Percentiles rank a stretch among this genome's conserved stretches.
phyloP scores from a whole-genome alignment of 2,329 filamentous ascomycete genomes.

The Alternaria triticimaculans region DNA sequence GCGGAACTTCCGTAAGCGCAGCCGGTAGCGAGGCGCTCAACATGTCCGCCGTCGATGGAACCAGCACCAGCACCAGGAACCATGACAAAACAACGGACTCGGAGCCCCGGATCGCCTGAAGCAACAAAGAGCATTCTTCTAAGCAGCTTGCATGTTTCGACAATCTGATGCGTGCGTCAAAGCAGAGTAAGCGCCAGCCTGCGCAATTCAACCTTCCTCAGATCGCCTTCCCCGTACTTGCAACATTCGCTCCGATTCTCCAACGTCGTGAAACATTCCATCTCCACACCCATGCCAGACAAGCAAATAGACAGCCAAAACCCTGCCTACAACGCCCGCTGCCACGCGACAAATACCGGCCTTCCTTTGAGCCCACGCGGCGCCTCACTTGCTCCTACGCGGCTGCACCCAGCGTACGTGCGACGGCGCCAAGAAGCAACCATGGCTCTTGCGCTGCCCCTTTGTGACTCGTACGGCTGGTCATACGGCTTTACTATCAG shows the following conservation, averaged over 20 bases:
- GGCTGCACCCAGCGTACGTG: constrained; percentile 4
- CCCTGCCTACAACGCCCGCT: background rate
- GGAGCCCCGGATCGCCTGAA: background rate
- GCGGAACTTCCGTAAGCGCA: constrained; percentile 14
- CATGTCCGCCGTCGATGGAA: background rate
- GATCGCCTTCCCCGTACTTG: background rate
- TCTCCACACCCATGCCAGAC: constrained; percentile 9
- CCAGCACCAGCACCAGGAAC: constrained; percentile 3
- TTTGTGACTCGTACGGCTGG: constrained; percentile 3
- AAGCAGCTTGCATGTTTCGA: background rate
- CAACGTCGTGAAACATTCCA: constrained; percentile 8
- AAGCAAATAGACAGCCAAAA: constrained; percentile 9
- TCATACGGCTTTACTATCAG: constrained; percentile 3
- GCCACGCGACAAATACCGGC: constrained; percentile 13
- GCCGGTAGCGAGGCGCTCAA: constrained; percentile 18
- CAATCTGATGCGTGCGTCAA: background rate
- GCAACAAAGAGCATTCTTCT: background rate
- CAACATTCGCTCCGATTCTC: background rate
- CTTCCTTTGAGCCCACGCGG: constrained; percentile 7
- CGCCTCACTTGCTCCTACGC: constrained; percentile 1
- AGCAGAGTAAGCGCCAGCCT: background rate
- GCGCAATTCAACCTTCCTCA: background rate
- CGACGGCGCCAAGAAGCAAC: constrained; percentile 12
- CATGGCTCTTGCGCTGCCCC: constrained; percentile 11
- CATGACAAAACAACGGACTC: background rate